Percentiles rank a stretch among this genome's conserved stretches.
Conservation (phyloP, 2,329 filamentous ascomycete species). For the Sphaerostilbella broomeana region DNA sequence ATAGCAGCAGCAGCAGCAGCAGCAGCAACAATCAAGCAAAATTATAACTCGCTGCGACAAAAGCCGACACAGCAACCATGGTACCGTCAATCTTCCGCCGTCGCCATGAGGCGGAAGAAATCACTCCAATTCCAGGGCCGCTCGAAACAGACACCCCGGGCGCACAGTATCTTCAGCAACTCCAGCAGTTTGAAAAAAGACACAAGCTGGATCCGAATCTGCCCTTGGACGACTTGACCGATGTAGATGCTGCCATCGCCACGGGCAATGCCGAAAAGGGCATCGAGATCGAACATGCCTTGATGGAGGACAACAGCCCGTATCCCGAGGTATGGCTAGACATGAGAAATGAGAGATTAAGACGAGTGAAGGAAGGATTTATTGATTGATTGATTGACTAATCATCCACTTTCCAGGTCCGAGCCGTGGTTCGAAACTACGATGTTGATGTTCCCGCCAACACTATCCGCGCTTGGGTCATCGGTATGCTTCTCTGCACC, state of each 20-base stretch:
- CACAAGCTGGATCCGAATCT: conserved; percentile 61
- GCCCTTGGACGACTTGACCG: conserved; percentile 54
- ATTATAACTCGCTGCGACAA: neutral
- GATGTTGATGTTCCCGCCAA: conserved; percentile 60
- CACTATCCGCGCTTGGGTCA: conserved; percentile 57
- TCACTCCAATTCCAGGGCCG: conserved; percentile 36
- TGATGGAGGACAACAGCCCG: conserved; percentile 59
- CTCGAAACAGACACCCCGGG: conserved; percentile 34
- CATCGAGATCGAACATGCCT: conserved; percentile 49
- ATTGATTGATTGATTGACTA: conserved; percentile 9
- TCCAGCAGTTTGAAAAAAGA: conserved; percentile 52
- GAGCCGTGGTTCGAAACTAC: conserved; percentile 57
- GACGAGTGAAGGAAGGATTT: neutral
- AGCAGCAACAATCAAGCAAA: neutral
- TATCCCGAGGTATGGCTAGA: conserved; percentile 51
- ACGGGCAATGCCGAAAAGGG: conserved; percentile 50
- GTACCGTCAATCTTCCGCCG: conserved; percentile 37
- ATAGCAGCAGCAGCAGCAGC: too few species aligned
- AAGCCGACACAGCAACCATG: conserved; percentile 19
- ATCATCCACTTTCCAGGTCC: conserved; percentile 46
- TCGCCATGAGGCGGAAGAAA: conserved; percentile 39
- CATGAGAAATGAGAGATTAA: neutral
- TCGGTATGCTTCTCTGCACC: conserved; percentile 55
- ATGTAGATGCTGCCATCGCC: conserved; percentile 52
- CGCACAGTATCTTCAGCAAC: conserved; percentile 37